These are phyloP conservation scores for Raphidocelis subcapitata DNA, from an alignment of 139 green algal genomes.

Conservation along the genomic window DNA sequence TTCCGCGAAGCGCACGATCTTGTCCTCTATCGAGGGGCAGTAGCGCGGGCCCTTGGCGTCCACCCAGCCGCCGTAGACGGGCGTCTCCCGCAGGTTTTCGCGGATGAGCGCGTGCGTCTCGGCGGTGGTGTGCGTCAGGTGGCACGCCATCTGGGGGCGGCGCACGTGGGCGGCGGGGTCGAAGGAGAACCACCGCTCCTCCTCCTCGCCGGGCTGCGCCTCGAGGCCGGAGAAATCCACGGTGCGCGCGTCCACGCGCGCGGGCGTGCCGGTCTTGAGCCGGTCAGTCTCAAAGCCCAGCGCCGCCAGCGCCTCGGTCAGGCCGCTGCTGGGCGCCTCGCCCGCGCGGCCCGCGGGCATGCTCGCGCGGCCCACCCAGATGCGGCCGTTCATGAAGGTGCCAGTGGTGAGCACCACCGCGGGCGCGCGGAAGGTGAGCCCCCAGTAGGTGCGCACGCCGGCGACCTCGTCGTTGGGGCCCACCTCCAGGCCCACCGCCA, in stretches of 20 bases:
- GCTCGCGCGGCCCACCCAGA: slow-evolving; percentile 91
- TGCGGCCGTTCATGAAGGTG: slow-evolving; percentile 97
- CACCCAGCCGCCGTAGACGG: slow-evolving; percentile 95
- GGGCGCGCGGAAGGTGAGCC: slow-evolving; percentile 76
- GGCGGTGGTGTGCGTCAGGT: slow-evolving; percentile 90
- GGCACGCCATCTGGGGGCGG: slow-evolving; percentile 84
- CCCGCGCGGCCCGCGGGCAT: slow-evolving; percentile 89
- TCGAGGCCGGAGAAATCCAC: slow-evolving; percentile 82
- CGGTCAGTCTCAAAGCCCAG: slow-evolving; percentile 93
- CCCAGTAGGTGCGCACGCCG: slow-evolving; percentile 93
- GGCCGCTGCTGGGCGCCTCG: slow-evolving; percentile 81
- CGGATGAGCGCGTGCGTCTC: slow-evolving; percentile 86
- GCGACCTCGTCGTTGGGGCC: slow-evolving; percentile 85
- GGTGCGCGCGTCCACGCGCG: slow-evolving; percentile 87
- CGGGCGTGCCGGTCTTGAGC: slow-evolving; percentile 96
- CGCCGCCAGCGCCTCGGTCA: slow-evolving; percentile 85
- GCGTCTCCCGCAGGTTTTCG: slow-evolving; percentile 90
- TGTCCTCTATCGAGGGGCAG: slow-evolving; percentile 98
- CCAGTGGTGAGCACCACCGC: slow-evolving; percentile 95
- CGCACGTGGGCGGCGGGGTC: slow-evolving; percentile 75
- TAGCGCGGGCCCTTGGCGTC: slow-evolving; percentile 78
- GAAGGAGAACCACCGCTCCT: slow-evolving; percentile 92
- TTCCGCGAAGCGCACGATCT: slow-evolving; percentile 96
- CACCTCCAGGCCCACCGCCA: slow-evolving; percentile 80
- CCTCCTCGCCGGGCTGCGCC: slow-evolving; percentile 73